A percentile compares a stretch with the other conserved stretches of the same genome.
These are phyloP conservation scores for Malus sylvestris DNA, from an alignment of 306 rosid genomes.

Conservation along the genomic window DNA sequence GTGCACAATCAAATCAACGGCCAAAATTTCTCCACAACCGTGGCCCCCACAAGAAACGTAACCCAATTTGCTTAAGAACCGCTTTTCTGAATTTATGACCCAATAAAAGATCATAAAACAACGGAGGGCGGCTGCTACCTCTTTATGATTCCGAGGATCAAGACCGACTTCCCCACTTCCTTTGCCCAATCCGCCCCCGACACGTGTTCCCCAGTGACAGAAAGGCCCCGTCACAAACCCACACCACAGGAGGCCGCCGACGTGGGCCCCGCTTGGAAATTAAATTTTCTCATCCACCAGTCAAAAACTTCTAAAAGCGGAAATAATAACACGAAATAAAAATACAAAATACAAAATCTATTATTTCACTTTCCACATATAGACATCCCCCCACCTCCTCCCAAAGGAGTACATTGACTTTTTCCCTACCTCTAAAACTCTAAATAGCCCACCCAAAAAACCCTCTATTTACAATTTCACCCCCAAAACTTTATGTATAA, in stretches of 20 bases:
- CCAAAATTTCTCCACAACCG: not conserved
- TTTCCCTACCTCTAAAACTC: slow-evolving; percentile 14
- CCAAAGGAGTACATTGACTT: slow-evolving; percentile 36
- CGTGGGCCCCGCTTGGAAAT: slow-evolving; percentile 22
- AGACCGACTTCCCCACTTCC: slow-evolving; percentile 35
- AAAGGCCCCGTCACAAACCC: not conserved
- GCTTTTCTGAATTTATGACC: slow-evolving; percentile 12
- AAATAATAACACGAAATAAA: not conserved
- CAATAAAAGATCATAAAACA: not conserved
- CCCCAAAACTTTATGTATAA: slow-evolving; percentile 69
- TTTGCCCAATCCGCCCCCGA: not conserved
- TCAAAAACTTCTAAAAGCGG: not conserved
- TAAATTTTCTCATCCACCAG: not conserved
- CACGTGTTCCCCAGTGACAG: slow-evolving; percentile 34
- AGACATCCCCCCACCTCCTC: slow-evolving; percentile 27
- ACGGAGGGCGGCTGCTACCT: slow-evolving; percentile 71
- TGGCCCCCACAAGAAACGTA: slow-evolving; percentile 9
- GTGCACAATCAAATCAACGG: not conserved
- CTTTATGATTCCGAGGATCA: slow-evolving; percentile 38
- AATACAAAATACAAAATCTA: slow-evolving; percentile 15
- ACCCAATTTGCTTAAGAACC: slow-evolving; percentile 9
- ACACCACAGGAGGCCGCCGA: slow-evolving; percentile 33
- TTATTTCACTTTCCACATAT: slow-evolving; percentile 43
- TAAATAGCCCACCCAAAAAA: not conserved
- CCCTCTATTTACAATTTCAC: slow-evolving; percentile 48